Evolutionary conservation across 164 flowering plant species (phyloP), one percentile per base, ranked within the genome.

Genomic region (Vitis cinerea): DNA sequence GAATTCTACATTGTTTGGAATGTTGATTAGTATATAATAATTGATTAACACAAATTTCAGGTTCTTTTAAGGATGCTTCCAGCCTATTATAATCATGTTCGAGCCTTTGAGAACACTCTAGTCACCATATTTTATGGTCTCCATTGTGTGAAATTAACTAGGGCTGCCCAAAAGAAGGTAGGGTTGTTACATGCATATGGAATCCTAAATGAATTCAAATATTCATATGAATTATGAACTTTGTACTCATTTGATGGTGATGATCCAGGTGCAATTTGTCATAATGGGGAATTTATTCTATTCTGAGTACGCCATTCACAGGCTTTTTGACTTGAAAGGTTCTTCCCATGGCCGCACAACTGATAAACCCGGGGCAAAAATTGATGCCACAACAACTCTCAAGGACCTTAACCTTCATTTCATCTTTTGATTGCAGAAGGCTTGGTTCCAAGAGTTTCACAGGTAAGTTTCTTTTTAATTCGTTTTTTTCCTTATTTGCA

Each of bases 61-160:
- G 93, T 89, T 48, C 84, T 94, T 17, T 69, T 88, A 17, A 83
- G 90, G 82, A 94, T 94, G 98, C 97, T 94, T 57, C 90, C 86
- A 1, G 88, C 93, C 64, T 94, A 94, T 72, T 94, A 89, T 63
- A 90, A 86, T 50, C 97, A 92, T 75, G 91, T 94, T 9, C 81
- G 92, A 12, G 76, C 90, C n/a, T 90, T 80, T 73, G 97, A 92
- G 68, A 86, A 90, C 77, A 92, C 97, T 31, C 72, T 94, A 53
- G 91, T 94, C 19, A 92, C 97, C 61, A 92, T 82, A 65, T 92
- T 92, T 70, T 92, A 72, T 65, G 98, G 98, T 30, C 89, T 94
- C 30, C 97, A 94, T 58, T 91, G 97, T 79, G 98, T 93, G 64
- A 93, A 86, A 73, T 57, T 90, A 74, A 85, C 91, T 3, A 97